Percentiles rank a stretch among this genome's conserved stretches.
phyloP scores from a whole-genome alignment of 768 basidiomycete genomes.

The Phallus indusiatus region DNA sequence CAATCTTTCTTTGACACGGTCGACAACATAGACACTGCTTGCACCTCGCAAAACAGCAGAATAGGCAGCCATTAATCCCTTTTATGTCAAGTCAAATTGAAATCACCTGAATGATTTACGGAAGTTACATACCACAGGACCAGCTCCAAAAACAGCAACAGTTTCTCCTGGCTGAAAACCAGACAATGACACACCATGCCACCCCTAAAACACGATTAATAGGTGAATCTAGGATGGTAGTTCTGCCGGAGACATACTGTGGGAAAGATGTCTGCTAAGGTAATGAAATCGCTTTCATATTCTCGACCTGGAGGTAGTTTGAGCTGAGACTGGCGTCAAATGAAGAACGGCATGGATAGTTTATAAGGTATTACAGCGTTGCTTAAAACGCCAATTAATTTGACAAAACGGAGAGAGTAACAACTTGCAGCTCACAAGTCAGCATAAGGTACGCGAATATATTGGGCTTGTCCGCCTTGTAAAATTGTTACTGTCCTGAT shows the following conservation, averaged over 20 bases:
- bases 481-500: neutral
- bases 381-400: neutral
- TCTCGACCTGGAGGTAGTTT: slow-evolving; percentile 43
- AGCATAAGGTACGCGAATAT: slow-evolving; percentile 45
- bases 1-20: slow-evolving; percentile 44
- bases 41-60: slow-evolving; percentile 44
- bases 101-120: neutral
- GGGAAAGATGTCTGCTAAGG: slow-evolving; percentile 48
- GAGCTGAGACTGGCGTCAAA: slow-evolving; percentile 15
- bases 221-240: too few species aligned
- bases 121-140: slow-evolving; percentile 4
- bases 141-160: slow-evolving; percentile 44
- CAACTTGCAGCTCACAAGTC: slow-evolving; percentile 37
- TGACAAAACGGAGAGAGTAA: neutral
- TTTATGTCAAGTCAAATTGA: neutral
- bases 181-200: slow-evolving; percentile 16
- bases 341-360: neutral
- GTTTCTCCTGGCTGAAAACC: slow-evolving; percentile 46
- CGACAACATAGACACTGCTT: slow-evolving; percentile 41
- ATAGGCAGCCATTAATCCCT: slow-evolving; percentile 49
- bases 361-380: slow-evolving; percentile 2
- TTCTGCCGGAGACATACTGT: slow-evolving; percentile 26
- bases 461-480: slow-evolving; percentile 25
- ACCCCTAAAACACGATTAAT: neutral
- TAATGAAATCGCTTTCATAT: slow-evolving; percentile 45